A percentile compares a stretch with the other conserved stretches of the same genome.
phyloP scores from a whole-genome alignment of 2,329 filamentous ascomycete species.

The Kalmusia sp. region DNA sequence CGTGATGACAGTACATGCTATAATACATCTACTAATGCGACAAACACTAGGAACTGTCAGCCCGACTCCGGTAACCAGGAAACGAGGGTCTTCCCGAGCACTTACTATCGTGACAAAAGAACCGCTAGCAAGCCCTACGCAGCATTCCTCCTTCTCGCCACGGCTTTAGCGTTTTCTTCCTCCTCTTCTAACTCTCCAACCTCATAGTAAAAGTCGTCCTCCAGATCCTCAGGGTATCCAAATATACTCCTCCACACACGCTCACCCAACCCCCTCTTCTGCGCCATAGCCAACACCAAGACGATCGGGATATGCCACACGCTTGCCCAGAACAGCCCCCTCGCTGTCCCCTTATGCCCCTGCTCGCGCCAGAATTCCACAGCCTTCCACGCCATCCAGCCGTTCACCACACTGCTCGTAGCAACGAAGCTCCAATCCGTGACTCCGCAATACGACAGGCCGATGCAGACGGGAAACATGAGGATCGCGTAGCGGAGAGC shows the following conservation, averaged over 20 bases:
- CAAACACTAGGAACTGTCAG: constrained; percentile 23
- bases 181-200: constrained; percentile 34
- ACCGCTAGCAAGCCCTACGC: not conserved
- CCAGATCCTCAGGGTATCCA: constrained; percentile 38
- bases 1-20: constrained; percentile 29
- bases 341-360: constrained; percentile 80
- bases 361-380: constrained; percentile 80
- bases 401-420: constrained; percentile 82
- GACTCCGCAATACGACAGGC: constrained; percentile 77
- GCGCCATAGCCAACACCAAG: constrained; percentile 86
- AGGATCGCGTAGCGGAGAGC: constrained; percentile 84
- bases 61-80: constrained; percentile 14
- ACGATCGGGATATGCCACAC: constrained; percentile 94
- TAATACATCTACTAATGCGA: constrained; percentile 31
- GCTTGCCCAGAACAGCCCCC: constrained; percentile 93
- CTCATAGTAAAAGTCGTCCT: constrained; percentile 44
- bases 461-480: constrained; percentile 86
- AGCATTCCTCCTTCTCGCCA: constrained; percentile 12
- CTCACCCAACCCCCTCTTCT: constrained; percentile 78
- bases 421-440: constrained; percentile 86
- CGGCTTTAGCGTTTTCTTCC: constrained; percentile 20
- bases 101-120: constrained; percentile 16
- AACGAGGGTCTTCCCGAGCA: not conserved
- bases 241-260: constrained; percentile 40
- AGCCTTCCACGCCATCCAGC: constrained; percentile 83